Percentiles rank a stretch among this genome's conserved stretches.
Conservation (phyloP, 345 rosid genomes). For the Eucalyptus rudis region DNA sequence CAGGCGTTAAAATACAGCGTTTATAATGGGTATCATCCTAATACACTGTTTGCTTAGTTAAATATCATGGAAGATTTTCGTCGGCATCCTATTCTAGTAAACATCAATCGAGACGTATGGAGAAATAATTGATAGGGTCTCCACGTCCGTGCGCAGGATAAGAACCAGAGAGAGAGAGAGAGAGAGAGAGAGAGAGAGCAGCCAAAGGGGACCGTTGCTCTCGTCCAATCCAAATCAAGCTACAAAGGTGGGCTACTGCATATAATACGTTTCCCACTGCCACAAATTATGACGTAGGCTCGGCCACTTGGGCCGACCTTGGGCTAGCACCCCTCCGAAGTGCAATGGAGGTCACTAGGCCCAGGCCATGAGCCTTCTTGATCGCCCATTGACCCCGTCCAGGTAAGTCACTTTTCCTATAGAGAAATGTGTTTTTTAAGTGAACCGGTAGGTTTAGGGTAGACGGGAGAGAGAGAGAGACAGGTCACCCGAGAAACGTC, state of each 20-base stretch:
- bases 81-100: background rate
- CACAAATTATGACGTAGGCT: too few species aligned
- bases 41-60: background rate
- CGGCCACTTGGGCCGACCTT: too few species aligned
- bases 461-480: background rate
- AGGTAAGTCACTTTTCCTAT: background rate
- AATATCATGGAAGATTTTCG: background rate
- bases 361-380: too few species aligned
- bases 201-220: background rate
- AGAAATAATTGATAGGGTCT: background rate
- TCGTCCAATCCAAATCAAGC: background rate
- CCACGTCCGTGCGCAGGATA: background rate
- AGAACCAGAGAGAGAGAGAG: background rate
- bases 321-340: too few species aligned
- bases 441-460: background rate
- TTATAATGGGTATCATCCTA: background rate
- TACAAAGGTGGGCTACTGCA: background rate
- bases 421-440: background rate
- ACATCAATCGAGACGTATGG: background rate
- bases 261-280: background rate
- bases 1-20: background rate
- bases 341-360: too few species aligned
- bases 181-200: background rate
- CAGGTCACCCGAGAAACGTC: background rate
- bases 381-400: too few species aligned